phyloP scores from a whole-genome alignment of 23 red algal species.

The Chondrus crispus region DNA sequence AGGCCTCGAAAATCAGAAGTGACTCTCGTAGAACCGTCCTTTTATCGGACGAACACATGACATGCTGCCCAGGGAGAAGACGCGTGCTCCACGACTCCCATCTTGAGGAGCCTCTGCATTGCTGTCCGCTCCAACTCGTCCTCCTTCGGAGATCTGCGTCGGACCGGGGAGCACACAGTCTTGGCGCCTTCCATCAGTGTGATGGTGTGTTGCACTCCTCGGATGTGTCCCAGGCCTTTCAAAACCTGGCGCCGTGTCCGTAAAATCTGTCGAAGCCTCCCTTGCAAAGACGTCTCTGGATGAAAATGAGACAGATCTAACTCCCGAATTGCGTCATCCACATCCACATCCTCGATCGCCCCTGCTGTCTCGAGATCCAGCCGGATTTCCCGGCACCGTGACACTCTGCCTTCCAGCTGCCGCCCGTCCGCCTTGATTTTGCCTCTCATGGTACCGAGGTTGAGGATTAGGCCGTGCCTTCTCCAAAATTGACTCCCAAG shows the following conservation, averaged over 20 bases:
- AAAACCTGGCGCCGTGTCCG: background rate
- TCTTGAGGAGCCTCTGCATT: background rate
- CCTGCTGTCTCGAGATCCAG: too few relatives aligned
- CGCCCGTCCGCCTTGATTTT: too few relatives aligned
- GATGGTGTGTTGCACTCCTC: background rate
- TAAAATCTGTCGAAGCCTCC: background rate
- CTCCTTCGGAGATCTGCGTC: background rate
- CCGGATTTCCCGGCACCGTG: too few relatives aligned
- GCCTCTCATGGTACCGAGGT: too few relatives aligned
- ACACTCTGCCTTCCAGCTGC: too few relatives aligned
- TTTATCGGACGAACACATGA: too few relatives aligned
- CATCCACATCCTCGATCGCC: slow-evolving; percentile 8
- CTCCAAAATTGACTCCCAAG: too few relatives aligned
- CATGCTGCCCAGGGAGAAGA: background rate
- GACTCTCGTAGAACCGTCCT: background rate
- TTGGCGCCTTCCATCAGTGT: background rate
- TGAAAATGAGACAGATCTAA: background rate
- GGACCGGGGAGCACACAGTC: background rate
- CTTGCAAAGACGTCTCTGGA: background rate
- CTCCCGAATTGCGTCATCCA: background rate
- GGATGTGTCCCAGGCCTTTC: slow-evolving; percentile 1
- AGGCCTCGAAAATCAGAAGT: slow-evolving; percentile 1
- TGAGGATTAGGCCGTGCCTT: too few relatives aligned
- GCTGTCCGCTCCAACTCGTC: background rate
- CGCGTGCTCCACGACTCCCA: background rate